Evolutionary conservation across 352 stramenopile genomes (phyloP).

Genomic region (Phytopythium delawarense): DNA sequence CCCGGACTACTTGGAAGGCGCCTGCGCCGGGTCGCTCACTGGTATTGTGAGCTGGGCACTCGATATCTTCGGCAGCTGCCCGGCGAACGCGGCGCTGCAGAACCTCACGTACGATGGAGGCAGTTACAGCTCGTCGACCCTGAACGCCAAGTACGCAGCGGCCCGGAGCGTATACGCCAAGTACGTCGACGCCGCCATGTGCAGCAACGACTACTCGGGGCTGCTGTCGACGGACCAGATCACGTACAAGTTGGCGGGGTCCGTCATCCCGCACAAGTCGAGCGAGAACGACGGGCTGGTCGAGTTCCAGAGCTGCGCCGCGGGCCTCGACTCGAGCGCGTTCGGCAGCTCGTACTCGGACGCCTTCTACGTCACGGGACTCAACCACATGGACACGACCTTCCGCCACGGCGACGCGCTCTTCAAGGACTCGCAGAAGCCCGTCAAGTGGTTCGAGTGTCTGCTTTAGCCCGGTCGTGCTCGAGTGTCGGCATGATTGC

Average conservation of each 20-base stretch:
- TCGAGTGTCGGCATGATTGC: neutral
- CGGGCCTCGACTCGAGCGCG: conserved; percentile 20
- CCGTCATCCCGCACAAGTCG: conserved; percentile 28
- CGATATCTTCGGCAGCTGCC: conserved; percentile 40
- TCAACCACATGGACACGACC: conserved; percentile 47
- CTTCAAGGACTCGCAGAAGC: conserved; percentile 29
- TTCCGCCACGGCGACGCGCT: conserved; percentile 33
- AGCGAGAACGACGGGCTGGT: conserved; percentile 30
- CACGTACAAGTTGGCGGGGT: conserved; percentile 14
- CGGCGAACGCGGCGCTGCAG: conserved; percentile 22
- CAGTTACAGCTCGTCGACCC: conserved; percentile 13
- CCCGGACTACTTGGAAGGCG: conserved; percentile 22
- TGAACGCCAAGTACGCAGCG: conserved; percentile 20
- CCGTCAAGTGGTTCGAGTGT: conserved; percentile 44
- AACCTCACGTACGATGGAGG: conserved; percentile 30
- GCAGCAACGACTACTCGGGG: conserved; percentile 25
- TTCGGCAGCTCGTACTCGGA: conserved; percentile 30
- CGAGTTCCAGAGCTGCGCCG: conserved; percentile 39
- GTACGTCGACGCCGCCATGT: conserved; percentile 33
- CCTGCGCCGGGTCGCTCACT: conserved; percentile 21
- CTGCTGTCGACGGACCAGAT: conserved; percentile 25
- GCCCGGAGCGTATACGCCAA: conserved; percentile 23
- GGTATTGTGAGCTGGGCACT: conserved; percentile 21
- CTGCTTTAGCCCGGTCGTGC: conserved; percentile 11
- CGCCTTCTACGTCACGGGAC: conserved; percentile 28